phyloP scores from a whole-genome alignment of 768 basidiomycete species.

The Leccinum fibrillosum region DNA sequence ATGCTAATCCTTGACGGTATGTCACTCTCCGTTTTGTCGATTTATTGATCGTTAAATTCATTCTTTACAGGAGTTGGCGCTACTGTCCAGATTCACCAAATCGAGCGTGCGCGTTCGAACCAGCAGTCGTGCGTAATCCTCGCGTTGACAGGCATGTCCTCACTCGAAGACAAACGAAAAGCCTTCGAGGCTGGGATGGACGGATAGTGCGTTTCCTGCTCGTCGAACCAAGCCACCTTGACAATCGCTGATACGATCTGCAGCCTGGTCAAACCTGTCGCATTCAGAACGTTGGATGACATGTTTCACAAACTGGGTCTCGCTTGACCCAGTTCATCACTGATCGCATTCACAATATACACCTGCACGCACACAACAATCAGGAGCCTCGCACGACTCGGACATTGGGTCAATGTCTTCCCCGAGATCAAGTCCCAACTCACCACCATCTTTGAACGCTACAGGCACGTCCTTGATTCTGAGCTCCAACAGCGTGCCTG shows the following conservation, averaged over 20 bases:
- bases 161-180: conserved; percentile 84
- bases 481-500: too few species aligned
- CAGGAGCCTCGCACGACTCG: conserved; percentile 1
- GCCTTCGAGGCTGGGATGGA: conserved; percentile 94
- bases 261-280: conserved; percentile 92
- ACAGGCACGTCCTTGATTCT: too few species aligned
- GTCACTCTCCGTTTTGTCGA: conserved; percentile 10
- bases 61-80: conserved; percentile 66
- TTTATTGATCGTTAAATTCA: neutral
- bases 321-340: conserved; percentile 26
- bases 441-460: too few species aligned
- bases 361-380: neutral
- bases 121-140: conserved; percentile 56
- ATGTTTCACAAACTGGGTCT: conserved; percentile 75
- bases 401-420: conserved; percentile 4
- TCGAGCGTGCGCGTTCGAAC: conserved; percentile 49
- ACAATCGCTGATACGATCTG: neutral
- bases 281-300: conserved; percentile 87
- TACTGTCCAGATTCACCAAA: conserved; percentile 73
- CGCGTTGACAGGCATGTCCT: conserved; percentile 92
- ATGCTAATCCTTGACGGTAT: conserved; percentile 92
- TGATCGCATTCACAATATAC: conserved; percentile 13
- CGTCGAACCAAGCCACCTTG: neutral
- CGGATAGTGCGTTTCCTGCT: conserved; percentile 73
- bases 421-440: too few species aligned